These are phyloP conservation scores for Shiraia sp. DNA, from an alignment of 2,329 filamentous ascomycete species.

Conservation along the genomic window DNA sequence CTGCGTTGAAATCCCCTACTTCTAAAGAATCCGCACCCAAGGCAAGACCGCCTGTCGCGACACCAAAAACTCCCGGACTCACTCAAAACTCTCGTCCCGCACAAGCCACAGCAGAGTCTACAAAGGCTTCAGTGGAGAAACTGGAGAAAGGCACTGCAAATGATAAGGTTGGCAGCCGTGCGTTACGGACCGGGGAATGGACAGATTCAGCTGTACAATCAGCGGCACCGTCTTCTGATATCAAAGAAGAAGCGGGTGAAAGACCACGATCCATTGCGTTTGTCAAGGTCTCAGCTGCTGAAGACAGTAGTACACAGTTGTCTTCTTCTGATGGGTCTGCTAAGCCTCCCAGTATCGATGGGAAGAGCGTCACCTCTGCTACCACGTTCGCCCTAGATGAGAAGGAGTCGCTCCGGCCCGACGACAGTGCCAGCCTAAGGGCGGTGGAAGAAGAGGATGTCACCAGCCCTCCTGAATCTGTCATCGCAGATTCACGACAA, in stretches of 20 bases:
- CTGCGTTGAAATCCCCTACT: conserved; percentile 38
- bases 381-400: conserved; percentile 97
- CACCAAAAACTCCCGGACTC: conserved; percentile 26
- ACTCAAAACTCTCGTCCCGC: conserved; percentile 22
- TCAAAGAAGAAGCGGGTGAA: conserved; percentile 32
- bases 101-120: conserved; percentile 18
- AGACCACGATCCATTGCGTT: conserved; percentile 33
- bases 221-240: conserved; percentile 51
- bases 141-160: conserved; percentile 15
- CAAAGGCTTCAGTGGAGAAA: conserved; percentile 18
- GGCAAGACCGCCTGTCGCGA: conserved; percentile 31
- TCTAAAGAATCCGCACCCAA: conserved; percentile 29
- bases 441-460: conserved; percentile 88
- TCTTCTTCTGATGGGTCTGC: conserved; percentile 65
- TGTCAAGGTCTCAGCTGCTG: conserved; percentile 40
- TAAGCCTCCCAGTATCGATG: conserved; percentile 84
- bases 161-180: conserved; percentile 28
- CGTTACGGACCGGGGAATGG: conserved; percentile 27
- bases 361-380: conserved; percentile 88
- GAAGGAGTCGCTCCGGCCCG: conserved; percentile 90
- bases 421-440: conserved; percentile 94
- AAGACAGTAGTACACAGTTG: conserved; percentile 52
- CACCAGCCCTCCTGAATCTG: conserved; percentile 75
- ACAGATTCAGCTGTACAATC: conserved; percentile 24
- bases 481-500: conserved; percentile 74